Evolutionary conservation across 345 rosid genomes (phyloP), one percentile per base, ranked within the genome.

Genomic region (Syzygium oleosum): DNA sequence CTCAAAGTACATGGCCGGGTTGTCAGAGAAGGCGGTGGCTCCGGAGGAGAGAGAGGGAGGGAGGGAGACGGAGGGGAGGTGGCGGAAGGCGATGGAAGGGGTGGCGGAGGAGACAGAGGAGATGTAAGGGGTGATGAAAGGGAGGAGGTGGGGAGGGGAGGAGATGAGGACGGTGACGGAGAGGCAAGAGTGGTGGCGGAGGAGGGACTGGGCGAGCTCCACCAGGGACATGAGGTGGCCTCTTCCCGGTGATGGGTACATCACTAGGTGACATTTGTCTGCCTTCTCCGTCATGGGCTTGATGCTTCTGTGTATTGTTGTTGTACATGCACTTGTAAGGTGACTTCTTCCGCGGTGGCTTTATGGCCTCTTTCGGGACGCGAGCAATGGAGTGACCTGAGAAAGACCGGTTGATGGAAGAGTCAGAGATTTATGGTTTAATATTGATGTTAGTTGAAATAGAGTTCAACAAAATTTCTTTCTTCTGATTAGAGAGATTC

Each of bases 161-260:
- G 87, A 53, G 85, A 86, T 53, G 79, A 88, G 55, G 84, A 89
- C 52, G 88, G 73, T 31, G 73, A 91, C 84, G 85, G 88, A 73
- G 58, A 89, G 85, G 31, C 83, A 90, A 83, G 90, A 83, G 17
- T 80, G 84, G 25, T 46, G 84, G 23, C 25, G 85, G 78, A 88
- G 90, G 9, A 91, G 54, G 56, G 61, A 87, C 84, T 78, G 88
- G 78, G 84, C 91, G 0, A 91, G 56, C 54, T 91, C 91, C 54
- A 90, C 12, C 90, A 89, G 89, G 77, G 90, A 80, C 84, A 63
- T 29, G 3, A 89, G n/a, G 43, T 90, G 91, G 68, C 91, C 88
- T 53, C 51, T 85, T 49, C 85, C 88, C 1, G 90, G 87, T 1
- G 89, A 58, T 15, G 92, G 92, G 21, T 91, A 90, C 54, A 91